Evolutionary conservation across 441 rosid species (phyloP).

Genomic region (Hura crepitans): DNA sequence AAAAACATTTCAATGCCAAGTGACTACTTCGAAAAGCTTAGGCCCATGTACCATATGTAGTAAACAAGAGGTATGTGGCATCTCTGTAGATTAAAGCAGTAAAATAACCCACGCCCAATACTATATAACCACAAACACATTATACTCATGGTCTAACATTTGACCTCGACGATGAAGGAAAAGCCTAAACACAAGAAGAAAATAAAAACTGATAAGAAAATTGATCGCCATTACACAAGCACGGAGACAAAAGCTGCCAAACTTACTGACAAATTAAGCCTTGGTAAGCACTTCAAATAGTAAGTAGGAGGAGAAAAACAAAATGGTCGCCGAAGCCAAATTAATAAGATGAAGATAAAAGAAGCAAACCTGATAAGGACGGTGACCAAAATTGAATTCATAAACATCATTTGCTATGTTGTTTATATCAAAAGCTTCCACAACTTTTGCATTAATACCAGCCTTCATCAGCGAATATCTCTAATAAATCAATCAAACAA

Average conservation of each 20-base stretch:
- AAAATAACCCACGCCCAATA: background rate
- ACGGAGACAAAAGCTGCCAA: background rate
- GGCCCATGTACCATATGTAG: background rate
- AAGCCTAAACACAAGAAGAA: background rate
- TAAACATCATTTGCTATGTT: slow-evolving; percentile 88
- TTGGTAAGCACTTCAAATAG: background rate
- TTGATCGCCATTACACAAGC: background rate
- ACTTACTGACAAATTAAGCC: background rate
- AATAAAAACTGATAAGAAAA: background rate
- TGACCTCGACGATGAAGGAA: background rate
- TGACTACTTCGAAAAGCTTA: background rate
- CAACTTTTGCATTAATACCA: slow-evolving; percentile 48
- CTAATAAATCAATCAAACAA: slow-evolving; percentile 30
- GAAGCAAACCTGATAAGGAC: slow-evolving; percentile 71
- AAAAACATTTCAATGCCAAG: background rate
- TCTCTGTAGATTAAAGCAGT: background rate
- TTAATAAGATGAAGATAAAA: background rate
- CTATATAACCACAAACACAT: background rate
- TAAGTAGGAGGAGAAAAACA: background rate
- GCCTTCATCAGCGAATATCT: slow-evolving; percentile 70
- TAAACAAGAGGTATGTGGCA: background rate
- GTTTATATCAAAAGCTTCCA: slow-evolving; percentile 87
- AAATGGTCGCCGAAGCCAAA: background rate
- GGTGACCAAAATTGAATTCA: slow-evolving; percentile 77
- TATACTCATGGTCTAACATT: background rate